These are phyloP conservation scores for Fomitopsis pinicola DNA, from an alignment of 1,284 basidiomycete species.

Conservation along the genomic window DNA sequence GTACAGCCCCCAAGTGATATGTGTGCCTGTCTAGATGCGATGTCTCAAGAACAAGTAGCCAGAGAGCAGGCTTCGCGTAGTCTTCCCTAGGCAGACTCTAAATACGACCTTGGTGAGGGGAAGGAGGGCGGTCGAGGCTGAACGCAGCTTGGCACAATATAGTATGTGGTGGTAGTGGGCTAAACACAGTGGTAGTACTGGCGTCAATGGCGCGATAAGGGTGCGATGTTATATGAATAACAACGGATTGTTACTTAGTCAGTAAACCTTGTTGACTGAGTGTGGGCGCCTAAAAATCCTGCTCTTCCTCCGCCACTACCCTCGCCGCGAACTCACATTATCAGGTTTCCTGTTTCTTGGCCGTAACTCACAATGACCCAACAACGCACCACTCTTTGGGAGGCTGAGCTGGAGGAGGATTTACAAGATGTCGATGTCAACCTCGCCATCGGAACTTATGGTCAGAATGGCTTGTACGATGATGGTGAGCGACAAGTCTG, in stretches of 20 bases:
- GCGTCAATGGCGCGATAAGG: too few species aligned
- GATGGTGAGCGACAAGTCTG: conserved; percentile 44
- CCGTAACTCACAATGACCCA: conserved; percentile 39
- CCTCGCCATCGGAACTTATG: conserved; percentile 67
- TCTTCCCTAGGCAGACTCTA: too few species aligned
- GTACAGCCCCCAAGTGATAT: not conserved
- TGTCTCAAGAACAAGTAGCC: too few species aligned
- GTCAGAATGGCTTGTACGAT: conserved; percentile 63
- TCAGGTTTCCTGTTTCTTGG: not conserved
- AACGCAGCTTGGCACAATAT: not conserved
- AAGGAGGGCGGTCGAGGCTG: too few species aligned
- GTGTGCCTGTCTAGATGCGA: too few species aligned
- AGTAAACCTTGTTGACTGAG: too few species aligned
- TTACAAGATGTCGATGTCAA: conserved; percentile 69
- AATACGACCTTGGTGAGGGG: too few species aligned
- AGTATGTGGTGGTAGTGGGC: too few species aligned
- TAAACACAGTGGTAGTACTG: too few species aligned
- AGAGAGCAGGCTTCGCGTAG: too few species aligned
- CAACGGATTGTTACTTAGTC: too few species aligned
- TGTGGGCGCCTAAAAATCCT: not conserved
- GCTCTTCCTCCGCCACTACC: not conserved
- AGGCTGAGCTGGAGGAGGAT: conserved; percentile 67
- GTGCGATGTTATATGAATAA: too few species aligned
- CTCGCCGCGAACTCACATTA: not conserved
- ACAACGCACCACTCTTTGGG: conserved; percentile 66